Evolutionary conservation across 2,329 filamentous ascomycete genomes (phyloP).

Genomic region (Diaporthe longicolla): DNA sequence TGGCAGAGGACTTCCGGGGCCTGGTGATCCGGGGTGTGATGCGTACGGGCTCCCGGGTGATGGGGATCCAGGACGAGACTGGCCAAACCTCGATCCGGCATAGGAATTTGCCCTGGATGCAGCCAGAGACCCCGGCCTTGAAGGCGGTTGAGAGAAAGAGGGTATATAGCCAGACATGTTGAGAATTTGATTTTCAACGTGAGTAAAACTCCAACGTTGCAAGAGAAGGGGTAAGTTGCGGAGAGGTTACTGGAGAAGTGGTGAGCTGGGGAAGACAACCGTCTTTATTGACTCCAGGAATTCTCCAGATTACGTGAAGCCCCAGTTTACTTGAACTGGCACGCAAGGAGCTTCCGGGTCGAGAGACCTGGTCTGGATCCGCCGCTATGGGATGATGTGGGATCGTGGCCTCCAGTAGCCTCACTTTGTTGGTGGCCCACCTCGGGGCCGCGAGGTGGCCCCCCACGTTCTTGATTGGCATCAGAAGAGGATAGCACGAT

Average conservation of each 20-base stretch:
- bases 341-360: constrained; percentile 32
- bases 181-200: constrained; percentile 10
- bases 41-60: constrained; percentile 19
- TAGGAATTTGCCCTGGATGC: constrained; percentile 41
- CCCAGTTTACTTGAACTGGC: constrained; percentile 29
- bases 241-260: constrained; percentile 26
- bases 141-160: constrained; percentile 39
- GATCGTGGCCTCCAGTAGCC: constrained; percentile 38
- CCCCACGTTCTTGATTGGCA: constrained; percentile 17
- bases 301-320: constrained; percentile 36
- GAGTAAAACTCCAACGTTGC: constrained; percentile 22
- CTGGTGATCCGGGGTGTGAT: constrained; percentile 27
- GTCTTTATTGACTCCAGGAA: constrained; percentile 35
- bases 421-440: constrained; percentile 38
- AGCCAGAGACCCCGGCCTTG: constrained; percentile 41
- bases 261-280: constrained; percentile 37
- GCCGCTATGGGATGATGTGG: constrained; percentile 38
- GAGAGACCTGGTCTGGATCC: constrained; percentile 31
- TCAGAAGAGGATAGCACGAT: constrained; percentile 26
- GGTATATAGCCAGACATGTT: constrained; percentile 41
- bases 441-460: constrained; percentile 31
- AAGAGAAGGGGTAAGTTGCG: constrained; percentile 20
- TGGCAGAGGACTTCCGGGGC: constrained; percentile 35
- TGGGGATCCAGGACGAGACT: constrained; percentile 21
- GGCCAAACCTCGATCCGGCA: constrained; percentile 32